Evolutionary conservation across 345 rosid genomes (phyloP).

Genomic region (Durio zibethinus): DNA sequence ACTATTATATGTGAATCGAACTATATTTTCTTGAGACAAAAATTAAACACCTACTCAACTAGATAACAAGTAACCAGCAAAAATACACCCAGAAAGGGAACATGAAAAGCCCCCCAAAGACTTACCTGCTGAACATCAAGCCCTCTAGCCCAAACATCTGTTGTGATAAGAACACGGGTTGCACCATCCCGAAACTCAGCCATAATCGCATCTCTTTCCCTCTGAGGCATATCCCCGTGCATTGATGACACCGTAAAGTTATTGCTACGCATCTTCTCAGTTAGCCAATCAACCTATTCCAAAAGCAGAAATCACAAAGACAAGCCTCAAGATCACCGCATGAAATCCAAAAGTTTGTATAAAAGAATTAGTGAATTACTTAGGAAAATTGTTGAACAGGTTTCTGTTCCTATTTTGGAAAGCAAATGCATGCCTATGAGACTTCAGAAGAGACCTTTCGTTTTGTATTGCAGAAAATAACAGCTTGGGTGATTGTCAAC

Average conservation of each 20-base stretch:
- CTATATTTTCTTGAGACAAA: not conserved
- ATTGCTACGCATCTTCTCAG: slow-evolving; percentile 91
- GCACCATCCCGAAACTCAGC: slow-evolving; percentile 69
- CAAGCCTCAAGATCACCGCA: not conserved
- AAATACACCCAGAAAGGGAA: not conserved
- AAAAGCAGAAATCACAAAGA: slow-evolving; percentile 8
- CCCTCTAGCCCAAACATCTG: slow-evolving; percentile 98
- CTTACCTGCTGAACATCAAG: slow-evolving; percentile 96
- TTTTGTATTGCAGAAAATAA: slow-evolving; percentile 97
- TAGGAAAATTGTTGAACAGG: not conserved
- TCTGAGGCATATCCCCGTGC: slow-evolving; percentile 99
- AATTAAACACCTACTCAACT: not conserved
- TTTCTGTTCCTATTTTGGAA: not conserved
- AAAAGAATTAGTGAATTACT: not conserved
- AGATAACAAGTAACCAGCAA: not conserved
- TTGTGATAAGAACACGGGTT: slow-evolving; percentile 92
- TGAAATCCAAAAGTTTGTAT: not conserved
- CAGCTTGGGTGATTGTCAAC: slow-evolving; percentile 89
- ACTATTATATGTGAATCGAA: not conserved
- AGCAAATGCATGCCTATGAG: not conserved
- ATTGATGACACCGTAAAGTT: slow-evolving; percentile 94
- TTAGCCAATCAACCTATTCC: slow-evolving; percentile 91
- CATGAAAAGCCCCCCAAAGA: not conserved
- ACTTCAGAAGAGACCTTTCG: slow-evolving; percentile 52
- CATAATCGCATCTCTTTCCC: slow-evolving; percentile 93